phyloP scores from a whole-genome alignment of 148 eudicot genomes.

The Rhododendron mucronatum region DNA sequence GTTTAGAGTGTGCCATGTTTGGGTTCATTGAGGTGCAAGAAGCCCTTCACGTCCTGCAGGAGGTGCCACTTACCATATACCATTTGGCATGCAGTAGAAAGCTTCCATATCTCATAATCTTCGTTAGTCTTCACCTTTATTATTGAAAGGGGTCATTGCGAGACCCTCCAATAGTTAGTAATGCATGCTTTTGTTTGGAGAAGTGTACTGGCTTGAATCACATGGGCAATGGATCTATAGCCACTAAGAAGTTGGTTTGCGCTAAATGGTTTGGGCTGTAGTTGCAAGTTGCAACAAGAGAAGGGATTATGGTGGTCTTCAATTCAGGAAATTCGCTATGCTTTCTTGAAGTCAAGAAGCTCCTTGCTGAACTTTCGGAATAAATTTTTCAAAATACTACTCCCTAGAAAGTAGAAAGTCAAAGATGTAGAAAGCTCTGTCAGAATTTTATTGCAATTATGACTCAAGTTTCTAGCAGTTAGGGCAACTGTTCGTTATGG shows the following conservation, averaged over 20 bases:
- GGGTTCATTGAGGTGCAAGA: neutral
- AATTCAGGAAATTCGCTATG: too few species aligned
- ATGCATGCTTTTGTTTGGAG: neutral
- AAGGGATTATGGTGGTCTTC: neutral
- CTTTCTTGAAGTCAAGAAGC: neutral
- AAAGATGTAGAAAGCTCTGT: neutral
- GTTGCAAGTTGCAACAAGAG: neutral
- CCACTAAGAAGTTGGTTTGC: neutral
- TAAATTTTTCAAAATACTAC: neutral
- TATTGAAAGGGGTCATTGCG: neutral
- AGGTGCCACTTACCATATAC: neutral
- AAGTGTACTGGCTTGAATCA: neutral
- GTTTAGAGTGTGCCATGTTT: neutral
- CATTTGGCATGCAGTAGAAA: neutral
- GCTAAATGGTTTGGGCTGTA: neutral
- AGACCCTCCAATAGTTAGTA: neutral
- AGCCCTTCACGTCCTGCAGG: neutral
- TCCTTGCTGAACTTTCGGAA: neutral
- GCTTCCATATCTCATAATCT: neutral
- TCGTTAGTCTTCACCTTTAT: neutral
- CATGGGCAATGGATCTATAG: neutral
- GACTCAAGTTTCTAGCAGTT: neutral
- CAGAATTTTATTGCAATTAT: neutral
- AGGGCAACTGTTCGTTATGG: neutral
- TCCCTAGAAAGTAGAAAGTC: neutral